phyloP scores from a whole-genome alignment of 1,284 basidiomycete species.

The Rhodotorula sp. region DNA sequence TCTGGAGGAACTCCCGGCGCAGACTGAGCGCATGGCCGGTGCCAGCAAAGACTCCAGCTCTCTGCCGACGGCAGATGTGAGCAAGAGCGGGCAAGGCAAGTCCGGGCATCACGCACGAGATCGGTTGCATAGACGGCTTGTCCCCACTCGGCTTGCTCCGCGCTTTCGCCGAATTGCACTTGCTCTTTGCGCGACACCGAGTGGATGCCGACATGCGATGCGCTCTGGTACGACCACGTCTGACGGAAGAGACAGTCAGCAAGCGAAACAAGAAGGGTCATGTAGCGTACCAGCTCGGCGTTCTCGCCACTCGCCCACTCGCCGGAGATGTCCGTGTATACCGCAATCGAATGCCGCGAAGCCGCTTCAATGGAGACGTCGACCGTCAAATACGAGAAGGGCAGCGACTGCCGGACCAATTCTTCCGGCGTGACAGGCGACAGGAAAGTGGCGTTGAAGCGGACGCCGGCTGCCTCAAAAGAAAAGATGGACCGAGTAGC shows the following conservation, averaged over 20 bases:
- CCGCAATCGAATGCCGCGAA: constrained; percentile 16
- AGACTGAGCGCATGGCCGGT: constrained; percentile 19
- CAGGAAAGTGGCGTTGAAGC: constrained; percentile 38
- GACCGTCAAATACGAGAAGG: constrained; percentile 39
- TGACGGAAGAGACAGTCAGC: background rate
- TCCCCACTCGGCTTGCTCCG: constrained; percentile 40
- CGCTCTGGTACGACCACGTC: constrained; percentile 34
- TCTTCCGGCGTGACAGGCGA: constrained; percentile 41
- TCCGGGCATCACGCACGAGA: constrained; percentile 13
- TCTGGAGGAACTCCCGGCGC: constrained; percentile 26
- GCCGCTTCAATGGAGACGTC: constrained; percentile 14
- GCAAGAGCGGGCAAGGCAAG: background rate
- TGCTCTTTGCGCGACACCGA: constrained; percentile 24
- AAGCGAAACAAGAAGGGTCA: background rate
- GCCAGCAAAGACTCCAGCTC: background rate
- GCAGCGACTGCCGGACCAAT: constrained; percentile 32
- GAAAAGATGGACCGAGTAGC: constrained; percentile 33
- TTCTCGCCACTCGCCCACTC: constrained; percentile 41
- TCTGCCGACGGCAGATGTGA: background rate
- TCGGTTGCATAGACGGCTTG: constrained; percentile 36
- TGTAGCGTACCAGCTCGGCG: constrained; percentile 22
- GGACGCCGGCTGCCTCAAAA: constrained; percentile 23
- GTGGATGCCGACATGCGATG: constrained; percentile 25
- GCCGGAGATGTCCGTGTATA: constrained; percentile 42
- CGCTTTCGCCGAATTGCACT: constrained; percentile 27